These are phyloP conservation scores for Fistulifera solaris DNA, from an alignment of 108 stramenopile species.

Conservation along the genomic window DNA sequence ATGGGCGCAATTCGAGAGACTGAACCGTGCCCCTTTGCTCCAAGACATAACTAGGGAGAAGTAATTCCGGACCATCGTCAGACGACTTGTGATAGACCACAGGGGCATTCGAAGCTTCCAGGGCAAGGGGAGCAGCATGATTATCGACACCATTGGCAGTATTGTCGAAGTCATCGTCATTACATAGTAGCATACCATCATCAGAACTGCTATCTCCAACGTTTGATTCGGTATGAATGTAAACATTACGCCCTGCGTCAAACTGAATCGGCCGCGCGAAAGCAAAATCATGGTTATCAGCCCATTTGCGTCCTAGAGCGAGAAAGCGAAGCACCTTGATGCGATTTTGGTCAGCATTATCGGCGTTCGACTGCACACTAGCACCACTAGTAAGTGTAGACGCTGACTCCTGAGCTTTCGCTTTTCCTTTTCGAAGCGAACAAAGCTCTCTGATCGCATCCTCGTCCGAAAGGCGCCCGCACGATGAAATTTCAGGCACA, in stretches of 20 bases:
- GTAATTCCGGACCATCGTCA: background rate
- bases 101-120: background rate
- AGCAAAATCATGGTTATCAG: background rate
- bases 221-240: no score
- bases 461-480: conserved; percentile 7
- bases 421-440: background rate
- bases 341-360: background rate
- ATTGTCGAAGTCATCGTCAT: background rate
- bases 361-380: background rate
- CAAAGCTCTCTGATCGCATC: background rate
- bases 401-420: background rate
- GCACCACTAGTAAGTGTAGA: background rate
- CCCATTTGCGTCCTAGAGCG: background rate
- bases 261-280: background rate
- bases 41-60: background rate
- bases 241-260: background rate
- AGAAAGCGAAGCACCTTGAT: background rate
- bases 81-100: background rate
- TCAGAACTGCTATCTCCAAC: background rate
- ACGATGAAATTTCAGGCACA: background rate
- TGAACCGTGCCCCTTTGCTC: no score
- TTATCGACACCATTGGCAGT: background rate
- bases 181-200: background rate
- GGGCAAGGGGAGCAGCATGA: background rate
- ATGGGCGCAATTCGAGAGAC: background rate